Percentiles rank a stretch among this genome's conserved stretches.
Conservation (phyloP, 805 yeast genomes). For the Starmerella geochares region DNA sequence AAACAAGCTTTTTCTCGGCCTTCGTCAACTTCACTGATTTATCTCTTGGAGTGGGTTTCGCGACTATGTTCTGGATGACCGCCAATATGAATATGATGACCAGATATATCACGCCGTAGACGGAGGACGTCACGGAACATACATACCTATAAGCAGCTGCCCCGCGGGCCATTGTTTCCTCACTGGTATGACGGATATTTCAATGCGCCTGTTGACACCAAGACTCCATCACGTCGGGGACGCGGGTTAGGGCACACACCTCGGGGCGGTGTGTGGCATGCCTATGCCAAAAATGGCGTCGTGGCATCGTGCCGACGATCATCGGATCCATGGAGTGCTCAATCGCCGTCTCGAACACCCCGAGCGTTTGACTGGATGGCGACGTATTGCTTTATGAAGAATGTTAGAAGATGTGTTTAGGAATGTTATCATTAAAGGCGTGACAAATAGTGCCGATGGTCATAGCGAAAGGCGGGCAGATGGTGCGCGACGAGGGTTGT, state of each 20-base stretch:
- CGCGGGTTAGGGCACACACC: not conserved
- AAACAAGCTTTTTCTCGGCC: constrained; percentile 35
- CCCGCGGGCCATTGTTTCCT: constrained; percentile 2
- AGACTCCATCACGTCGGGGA: not conserved
- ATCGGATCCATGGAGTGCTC: too few species aligned
- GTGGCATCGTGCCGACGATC: too few species aligned
- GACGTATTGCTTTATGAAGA: too few species aligned
- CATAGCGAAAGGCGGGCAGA: too few species aligned
- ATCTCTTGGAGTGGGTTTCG: constrained; percentile 11
- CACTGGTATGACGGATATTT: not conserved
- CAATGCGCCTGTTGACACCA: not conserved
- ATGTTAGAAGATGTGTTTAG: too few species aligned
- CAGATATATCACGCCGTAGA: constrained; percentile 26
- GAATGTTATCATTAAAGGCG: too few species aligned
- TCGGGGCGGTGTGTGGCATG: not conserved
- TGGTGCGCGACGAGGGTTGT: too few species aligned
- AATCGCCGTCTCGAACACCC: too few species aligned
- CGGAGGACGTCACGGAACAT: constrained; percentile 23
- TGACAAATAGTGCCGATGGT: too few species aligned
- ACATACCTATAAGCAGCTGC: not conserved
- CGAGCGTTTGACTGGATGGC: too few species aligned
- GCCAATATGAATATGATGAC: constrained; percentile 25
- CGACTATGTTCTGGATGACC: constrained; percentile 10
- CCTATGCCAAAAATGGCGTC: too few species aligned
- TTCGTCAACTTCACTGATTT: constrained; percentile 26